Evolutionary conservation across 2,329 filamentous ascomycete species (phyloP), one percentile per base, ranked within the genome.

Genomic region (Aspergillus tubingensis): DNA sequence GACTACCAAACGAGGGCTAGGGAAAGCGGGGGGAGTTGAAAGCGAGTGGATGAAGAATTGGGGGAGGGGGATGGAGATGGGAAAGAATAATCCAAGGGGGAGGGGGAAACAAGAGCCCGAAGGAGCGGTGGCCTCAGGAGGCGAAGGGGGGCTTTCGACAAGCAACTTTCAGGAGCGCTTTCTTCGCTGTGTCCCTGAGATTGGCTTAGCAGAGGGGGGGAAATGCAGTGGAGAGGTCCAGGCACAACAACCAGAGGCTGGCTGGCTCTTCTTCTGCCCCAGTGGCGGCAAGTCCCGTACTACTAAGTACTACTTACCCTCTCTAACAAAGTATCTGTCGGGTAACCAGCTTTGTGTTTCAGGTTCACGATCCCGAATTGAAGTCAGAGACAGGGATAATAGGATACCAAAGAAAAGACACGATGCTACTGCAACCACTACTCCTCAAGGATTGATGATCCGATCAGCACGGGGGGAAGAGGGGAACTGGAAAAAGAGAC

Each of bases 1-100:
- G 85, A 62, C 72, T 80, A 61, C 53, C 57, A 54, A 50, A 30
- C 47, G 53, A 25, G 39, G n/a, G 50, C 23, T 38, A 53, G 32
- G 36, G 50, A 53, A 25, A 39, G 50, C 30, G 50, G 30, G 49
- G 41, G 36, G 50, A 36, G 50, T 43, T 25, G 23, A 25, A 5
- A n/a, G 30, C 21, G 38, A 54, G 23, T n/a, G 25, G 39, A 54
- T 8, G 39, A 32, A 17, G 39, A 17, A 39, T 36, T 36, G 25
- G 25, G 25, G 30, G 6, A 6, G 23, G 3, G 60, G 56, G 62
- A 49, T 53, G 63, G 55, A 49, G 52, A 57, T 53, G 54, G 54
- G 47, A 52, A 54, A 62, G 25, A 27, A 59, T 23, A 57, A 50
- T 57, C 32, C 49, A 56, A 47, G 48, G 54, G 41, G 60, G 44